Evolutionary conservation across 2,329 filamentous ascomycete species (phyloP), one percentile per base, ranked within the genome.

Genomic region (Elsinoe batatas): DNA sequence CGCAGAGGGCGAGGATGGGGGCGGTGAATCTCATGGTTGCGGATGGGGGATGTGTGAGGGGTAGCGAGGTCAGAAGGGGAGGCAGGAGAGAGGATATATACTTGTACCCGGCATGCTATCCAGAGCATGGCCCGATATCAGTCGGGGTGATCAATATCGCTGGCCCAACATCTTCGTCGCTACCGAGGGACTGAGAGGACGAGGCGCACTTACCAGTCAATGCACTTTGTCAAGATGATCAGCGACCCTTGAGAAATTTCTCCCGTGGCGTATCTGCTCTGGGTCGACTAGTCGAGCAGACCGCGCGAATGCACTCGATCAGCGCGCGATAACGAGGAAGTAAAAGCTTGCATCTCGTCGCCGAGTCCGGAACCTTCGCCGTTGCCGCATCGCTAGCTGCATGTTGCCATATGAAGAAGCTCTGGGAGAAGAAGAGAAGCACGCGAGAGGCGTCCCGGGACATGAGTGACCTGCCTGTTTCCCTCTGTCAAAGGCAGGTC

Each of bases 391-490:
- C 15, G 44, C 17, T 35, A 49, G 44, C 33, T 26, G 47, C 47
- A 51, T 37, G 15, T 38, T 38, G 33, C 10, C 7, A 5, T 30
- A 30, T 30, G 26, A 30, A 30, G 26, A 30, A 30, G 26, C 26
- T 30, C 26, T 30, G 26, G 8, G 26, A 30, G 22, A 30, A 8
- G 26, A 8, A 11, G 17, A 51, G 13, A 11, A 38, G 17, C 18
- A 38, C 47, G 47, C 15, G 33, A 38, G 47, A 38, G 47, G 47
- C 35, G 47, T 35, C 33, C 13, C 33, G 15, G 17, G 13, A 17
- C 15, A 26, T 26, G 47, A 35, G n/a, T n/a, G 47, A 51, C 47
- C 47, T 51, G 47, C 47, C 47, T 38, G 32, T 26, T 37, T 51
- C 26, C 32, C 33, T 32, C 35, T 36, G 13, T 38, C 32, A 13